Evolutionary conservation across 257 asterid genomes (phyloP), one percentile per base, ranked within the genome.

Genomic region (Nicotiana tomentosiformis): DNA sequence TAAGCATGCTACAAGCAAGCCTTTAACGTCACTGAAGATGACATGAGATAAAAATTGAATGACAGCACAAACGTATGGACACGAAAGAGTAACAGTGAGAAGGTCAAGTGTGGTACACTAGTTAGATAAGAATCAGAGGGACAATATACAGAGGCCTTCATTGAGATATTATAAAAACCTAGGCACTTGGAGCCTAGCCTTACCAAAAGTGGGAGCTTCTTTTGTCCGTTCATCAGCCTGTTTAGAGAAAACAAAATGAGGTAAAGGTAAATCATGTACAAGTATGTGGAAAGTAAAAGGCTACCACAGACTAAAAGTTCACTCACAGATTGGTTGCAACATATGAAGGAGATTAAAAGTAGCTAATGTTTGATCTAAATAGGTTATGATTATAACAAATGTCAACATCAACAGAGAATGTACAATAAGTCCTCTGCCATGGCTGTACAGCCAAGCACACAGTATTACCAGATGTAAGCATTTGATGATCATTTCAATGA

Each of bases 161-260:
- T 2, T 70, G 58, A 43, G 32, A 53, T 53, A 53, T 11, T 15
- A 10, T 3, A 10, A 69, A 43, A 70, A 6, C 33, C 78, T 10
- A 70, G 12, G n/a, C 43, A 43, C 23, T 70, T 39, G 78, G 78
- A 43, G n/a, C 26, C 26, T 33, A 26, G 79, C 39, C 90, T 62
- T 86, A 92, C 96, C 96, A 68, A 77, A 86, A 5, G 82, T 81
- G 68, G 86, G 89, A 32, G 84, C 84, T 82, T 86, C 91, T 37
- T 78, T 86, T 67, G 85, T 83, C 85, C 82, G 39, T 61, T 82
- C 92, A 77, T 84, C 83, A 33, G 79, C 89, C 93, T 92, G 88
- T 77, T 80, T 70, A 82, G 78, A 65, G 62, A 80, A 66, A 43
- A 35, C 2, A 62, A 1, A 53, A 65, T 17, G 30, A 39, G 83